Evolutionary conservation across 2,329 filamentous ascomycete genomes (phyloP).

Genomic region (Neoascochyta sp.): DNA sequence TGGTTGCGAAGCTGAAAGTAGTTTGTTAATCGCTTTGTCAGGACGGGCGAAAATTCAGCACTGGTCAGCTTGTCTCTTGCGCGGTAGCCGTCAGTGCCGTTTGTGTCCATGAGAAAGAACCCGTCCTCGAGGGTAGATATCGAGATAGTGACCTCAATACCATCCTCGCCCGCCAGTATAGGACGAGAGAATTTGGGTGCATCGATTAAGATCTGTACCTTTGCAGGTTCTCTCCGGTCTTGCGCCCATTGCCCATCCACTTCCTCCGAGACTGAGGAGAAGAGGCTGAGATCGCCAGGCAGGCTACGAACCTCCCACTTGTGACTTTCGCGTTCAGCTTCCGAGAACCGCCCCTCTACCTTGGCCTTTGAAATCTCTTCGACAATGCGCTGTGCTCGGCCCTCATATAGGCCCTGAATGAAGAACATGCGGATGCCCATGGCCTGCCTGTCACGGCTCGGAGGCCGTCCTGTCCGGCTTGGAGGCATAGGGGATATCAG

Average conservation of each 20-base stretch:
- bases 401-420: constrained; percentile 72
- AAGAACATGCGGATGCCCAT: constrained; percentile 53
- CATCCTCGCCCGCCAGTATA: constrained; percentile 44
- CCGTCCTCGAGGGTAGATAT: constrained; percentile 55
- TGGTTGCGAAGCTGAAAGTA: constrained; percentile 68
- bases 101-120: constrained; percentile 55
- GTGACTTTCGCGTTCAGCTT: constrained; percentile 74
- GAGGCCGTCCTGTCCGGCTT: constrained; percentile 23
- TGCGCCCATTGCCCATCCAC: constrained; percentile 59
- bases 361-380: constrained; percentile 86
- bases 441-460: constrained; percentile 28
- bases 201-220: constrained; percentile 70
- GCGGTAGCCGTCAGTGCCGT: constrained; percentile 66
- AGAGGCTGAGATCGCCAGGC: constrained; percentile 51
- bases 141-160: constrained; percentile 68
- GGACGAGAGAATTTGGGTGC: constrained; percentile 61
- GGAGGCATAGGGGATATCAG: constrained; percentile 55
- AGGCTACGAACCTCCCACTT: constrained; percentile 75
- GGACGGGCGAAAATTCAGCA: constrained; percentile 69
- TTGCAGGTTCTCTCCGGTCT: constrained; percentile 64
- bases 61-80: constrained; percentile 69
- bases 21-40: constrained; percentile 71
- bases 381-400: constrained; percentile 68
- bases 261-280: constrained; percentile 71
- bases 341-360: constrained; percentile 79